phyloP scores from a whole-genome alignment of 805 yeast genomes.

The Yamadazyma nakazawae region DNA sequence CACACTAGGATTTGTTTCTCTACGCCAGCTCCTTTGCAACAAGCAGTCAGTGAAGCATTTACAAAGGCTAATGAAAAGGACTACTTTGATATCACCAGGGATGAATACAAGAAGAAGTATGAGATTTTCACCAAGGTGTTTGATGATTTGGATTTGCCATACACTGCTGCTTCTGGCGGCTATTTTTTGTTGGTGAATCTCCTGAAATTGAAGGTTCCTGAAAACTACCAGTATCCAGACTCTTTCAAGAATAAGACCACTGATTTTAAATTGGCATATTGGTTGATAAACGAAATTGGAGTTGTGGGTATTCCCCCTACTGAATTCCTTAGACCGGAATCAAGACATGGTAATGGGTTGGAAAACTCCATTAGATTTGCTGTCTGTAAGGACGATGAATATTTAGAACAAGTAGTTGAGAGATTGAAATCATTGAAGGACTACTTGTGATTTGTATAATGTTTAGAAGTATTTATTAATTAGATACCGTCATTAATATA shows the following conservation, averaged over 20 bases:
- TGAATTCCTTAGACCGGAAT: conserved; percentile 76
- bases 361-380: conserved; percentile 91
- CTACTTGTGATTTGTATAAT: conserved; percentile 32
- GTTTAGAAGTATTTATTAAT: not conserved
- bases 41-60: conserved; percentile 82
- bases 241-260: conserved; percentile 61
- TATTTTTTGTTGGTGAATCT: conserved; percentile 89
- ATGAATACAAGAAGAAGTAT: conserved; percentile 68
- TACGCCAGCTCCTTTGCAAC: conserved; percentile 88
- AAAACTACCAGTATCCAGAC: conserved; percentile 69
- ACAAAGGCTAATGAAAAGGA: conserved; percentile 54
- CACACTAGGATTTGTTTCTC: conserved; percentile 94
- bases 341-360: conserved; percentile 60
- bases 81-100: conserved; percentile 70
- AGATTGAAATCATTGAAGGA: conserved; percentile 69
- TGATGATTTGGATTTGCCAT: conserved; percentile 85
- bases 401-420: conserved; percentile 76
- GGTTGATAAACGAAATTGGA: conserved; percentile 90
- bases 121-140: conserved; percentile 69
- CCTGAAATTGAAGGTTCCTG: conserved; percentile 75
- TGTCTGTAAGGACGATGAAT: conserved; percentile 86
- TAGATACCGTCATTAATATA: no score
- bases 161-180: conserved; percentile 90
- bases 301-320: conserved; percentile 97
- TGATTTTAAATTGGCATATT: conserved; percentile 86